These are phyloP conservation scores for Xylaria sp. DNA, from an alignment of 2,329 filamentous ascomycete genomes.

Conservation along the genomic window DNA sequence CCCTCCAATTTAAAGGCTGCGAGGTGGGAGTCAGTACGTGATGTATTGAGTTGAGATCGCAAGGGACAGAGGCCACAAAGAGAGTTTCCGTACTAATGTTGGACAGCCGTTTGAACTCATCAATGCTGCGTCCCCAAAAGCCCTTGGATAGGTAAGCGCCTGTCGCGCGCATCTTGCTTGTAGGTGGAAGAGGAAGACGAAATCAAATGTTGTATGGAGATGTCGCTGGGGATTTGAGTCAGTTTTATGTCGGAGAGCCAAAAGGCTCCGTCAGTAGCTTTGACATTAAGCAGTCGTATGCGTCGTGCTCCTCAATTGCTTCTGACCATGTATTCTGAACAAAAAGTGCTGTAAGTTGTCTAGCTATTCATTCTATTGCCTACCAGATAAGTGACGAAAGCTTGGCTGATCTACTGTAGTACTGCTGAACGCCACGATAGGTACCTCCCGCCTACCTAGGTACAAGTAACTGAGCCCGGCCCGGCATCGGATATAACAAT, in stretches of 20 bases:
- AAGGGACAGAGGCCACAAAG: background rate
- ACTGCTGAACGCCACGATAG: background rate
- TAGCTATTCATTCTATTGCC: too few species aligned
- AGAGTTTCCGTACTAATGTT: constrained; percentile 53
- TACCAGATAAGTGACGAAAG: background rate
- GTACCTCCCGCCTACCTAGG: background rate
- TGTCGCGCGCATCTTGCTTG: constrained; percentile 53
- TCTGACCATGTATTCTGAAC: too few species aligned
- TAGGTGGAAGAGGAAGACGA: background rate
- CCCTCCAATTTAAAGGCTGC: constrained; percentile 72
- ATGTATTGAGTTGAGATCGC: constrained; percentile 16
- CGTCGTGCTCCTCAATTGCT: constrained; percentile 1
- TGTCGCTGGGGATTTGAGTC: constrained; percentile 1
- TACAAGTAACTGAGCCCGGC: background rate
- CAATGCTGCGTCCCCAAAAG: constrained; percentile 63
- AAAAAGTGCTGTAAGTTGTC: too few species aligned
- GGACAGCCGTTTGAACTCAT: constrained; percentile 64
- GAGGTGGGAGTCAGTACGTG: constrained; percentile 15
- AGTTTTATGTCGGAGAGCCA: constrained; percentile 37
- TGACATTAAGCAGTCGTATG: constrained; percentile 36
- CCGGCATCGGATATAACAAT: too few species aligned
- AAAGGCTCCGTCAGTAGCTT: constrained; percentile 40
- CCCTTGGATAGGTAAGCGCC: constrained; percentile 55
- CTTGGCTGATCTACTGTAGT: background rate
- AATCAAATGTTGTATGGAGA: background rate